A percentile compares a stretch with the other conserved stretches of the same genome.
Evolutionary conservation across 371 early-diverging fungal genomes (phyloP).

Genomic region (Ordospora colligata): DNA sequence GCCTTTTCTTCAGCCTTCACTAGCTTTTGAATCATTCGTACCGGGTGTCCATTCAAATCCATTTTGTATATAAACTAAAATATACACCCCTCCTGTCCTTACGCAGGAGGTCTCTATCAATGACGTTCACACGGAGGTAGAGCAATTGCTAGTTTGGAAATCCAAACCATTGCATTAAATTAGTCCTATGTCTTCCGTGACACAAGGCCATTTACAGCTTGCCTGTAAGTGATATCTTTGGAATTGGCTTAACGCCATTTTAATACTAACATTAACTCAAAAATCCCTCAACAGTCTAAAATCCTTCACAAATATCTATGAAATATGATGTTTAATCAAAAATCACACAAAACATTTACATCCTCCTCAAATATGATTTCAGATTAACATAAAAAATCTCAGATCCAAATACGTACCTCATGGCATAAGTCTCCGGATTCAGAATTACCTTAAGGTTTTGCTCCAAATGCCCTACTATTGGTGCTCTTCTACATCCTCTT

Average conservation of each 20-base stretch:
- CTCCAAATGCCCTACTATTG: neutral
- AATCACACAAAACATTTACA: neutral
- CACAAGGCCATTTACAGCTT: neutral
- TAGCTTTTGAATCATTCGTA: neutral
- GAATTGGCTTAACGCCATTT: neutral
- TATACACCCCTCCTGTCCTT: neutral
- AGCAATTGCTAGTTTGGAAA: conserved; percentile 18
- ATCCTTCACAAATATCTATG: neutral
- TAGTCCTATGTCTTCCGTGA: conserved; percentile 6
- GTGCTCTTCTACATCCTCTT: conserved; percentile 11
- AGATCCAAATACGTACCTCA: conserved; percentile 36
- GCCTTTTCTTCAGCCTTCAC: neutral
- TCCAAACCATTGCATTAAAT: neutral
- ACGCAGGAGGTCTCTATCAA: conserved; percentile 16
- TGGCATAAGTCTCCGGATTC: conserved; percentile 10
- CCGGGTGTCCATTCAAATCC: neutral
- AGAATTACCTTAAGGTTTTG: conserved; percentile 34
- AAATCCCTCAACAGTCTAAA: neutral
- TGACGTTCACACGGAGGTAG: conserved; percentile 15
- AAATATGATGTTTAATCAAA: neutral
- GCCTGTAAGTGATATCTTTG: neutral
- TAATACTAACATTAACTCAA: neutral
- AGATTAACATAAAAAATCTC: conserved; percentile 23
- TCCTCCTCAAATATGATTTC: neutral
- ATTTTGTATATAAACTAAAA: neutral